Evolutionary conservation across 352 stramenopile genomes (phyloP), one percentile per base, ranked within the genome.

Genomic region (Pythium insidiosum): DNA sequence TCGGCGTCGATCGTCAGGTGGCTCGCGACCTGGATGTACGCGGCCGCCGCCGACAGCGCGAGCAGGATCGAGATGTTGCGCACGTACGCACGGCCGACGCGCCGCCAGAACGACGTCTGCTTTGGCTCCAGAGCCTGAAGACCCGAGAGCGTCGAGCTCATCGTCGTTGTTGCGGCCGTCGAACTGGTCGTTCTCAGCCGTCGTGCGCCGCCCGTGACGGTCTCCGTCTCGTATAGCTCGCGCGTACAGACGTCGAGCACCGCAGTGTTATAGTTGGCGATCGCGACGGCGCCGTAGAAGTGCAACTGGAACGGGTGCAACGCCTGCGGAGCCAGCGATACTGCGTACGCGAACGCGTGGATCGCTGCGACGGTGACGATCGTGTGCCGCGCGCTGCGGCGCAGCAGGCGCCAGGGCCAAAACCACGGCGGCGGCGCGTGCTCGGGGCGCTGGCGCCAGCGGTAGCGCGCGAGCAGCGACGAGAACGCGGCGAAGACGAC

Each of bases 321-420:
- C 31, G 28, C 12, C 11, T 0, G 3, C 12, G n/a, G 39, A 2
- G 5, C 20, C 19, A 0, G n/a, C 11, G 11, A 6, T 38, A 1
- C 18, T 11, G 13, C 38, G 26, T 48, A 37, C 11, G 4, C 42
- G 13, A 58, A 38, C 3, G 37, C 43, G 12, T 43, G 12, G n/a
- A 58, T 28, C 6, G 23, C 3, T 2, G 21, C 19, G 1, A 20
- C 4, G 1, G 42, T 38, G 19, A 42, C 15, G 15, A 38, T 6
- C 15, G 23, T 35, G 21, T 52, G 36, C 2, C 1, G 6, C 13
- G 25, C 22, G 30, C 43, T 26, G 12, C 18, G 23, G 11, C 7
- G 28, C 4, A 53, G 4, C 15, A 58, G 30, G 0, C 50, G 22
- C 9, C 4, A 16, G 19, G 43, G 23, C 50, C 50, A 58, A 33